phyloP scores from a whole-genome alignment of 306 rosid genomes.

The Inga laurina region DNA sequence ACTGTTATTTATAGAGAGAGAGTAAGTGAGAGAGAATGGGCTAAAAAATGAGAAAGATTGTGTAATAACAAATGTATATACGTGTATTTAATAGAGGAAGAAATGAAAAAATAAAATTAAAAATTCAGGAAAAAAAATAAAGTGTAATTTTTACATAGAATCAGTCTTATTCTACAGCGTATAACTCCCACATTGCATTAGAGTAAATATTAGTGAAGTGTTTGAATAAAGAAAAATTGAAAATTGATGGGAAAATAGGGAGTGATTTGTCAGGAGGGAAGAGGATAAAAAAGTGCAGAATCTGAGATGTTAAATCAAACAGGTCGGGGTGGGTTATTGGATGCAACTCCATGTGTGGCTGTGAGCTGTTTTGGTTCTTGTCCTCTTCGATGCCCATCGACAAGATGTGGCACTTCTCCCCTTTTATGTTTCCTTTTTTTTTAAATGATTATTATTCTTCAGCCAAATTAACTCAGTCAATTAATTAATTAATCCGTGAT shows the following conservation, averaged over 20 bases:
- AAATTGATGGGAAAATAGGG: background rate
- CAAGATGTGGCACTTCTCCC: slow-evolving; percentile 29
- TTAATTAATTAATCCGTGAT: background rate
- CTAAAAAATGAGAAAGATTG: too few species aligned
- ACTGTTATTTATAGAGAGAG: too few species aligned
- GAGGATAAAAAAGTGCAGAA: slow-evolving; percentile 61
- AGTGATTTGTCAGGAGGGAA: slow-evolving; percentile 39
- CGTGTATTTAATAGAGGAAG: too few species aligned
- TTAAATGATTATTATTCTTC: background rate
- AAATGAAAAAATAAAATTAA: too few species aligned
- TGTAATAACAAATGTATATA: too few species aligned
- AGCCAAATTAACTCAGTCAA: background rate
- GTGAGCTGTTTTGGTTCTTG: slow-evolving; percentile 38
- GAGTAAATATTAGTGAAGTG: too few species aligned
- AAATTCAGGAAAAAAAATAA: too few species aligned
- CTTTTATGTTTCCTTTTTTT: slow-evolving; percentile 1
- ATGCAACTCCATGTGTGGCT: slow-evolving; percentile 32
- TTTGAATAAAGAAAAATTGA: too few species aligned
- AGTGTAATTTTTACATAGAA: too few species aligned
- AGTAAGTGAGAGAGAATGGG: too few species aligned
- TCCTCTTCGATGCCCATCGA: slow-evolving; percentile 34
- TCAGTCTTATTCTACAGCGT: too few species aligned
- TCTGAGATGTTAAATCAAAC: slow-evolving; percentile 95
- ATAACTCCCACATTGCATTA: too few species aligned
- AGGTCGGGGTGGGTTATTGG: slow-evolving; percentile 35